Evolutionary conservation across 352 stramenopile genomes (phyloP), one percentile per base, ranked within the genome.

Genomic region (Plasmopara halstedii): DNA sequence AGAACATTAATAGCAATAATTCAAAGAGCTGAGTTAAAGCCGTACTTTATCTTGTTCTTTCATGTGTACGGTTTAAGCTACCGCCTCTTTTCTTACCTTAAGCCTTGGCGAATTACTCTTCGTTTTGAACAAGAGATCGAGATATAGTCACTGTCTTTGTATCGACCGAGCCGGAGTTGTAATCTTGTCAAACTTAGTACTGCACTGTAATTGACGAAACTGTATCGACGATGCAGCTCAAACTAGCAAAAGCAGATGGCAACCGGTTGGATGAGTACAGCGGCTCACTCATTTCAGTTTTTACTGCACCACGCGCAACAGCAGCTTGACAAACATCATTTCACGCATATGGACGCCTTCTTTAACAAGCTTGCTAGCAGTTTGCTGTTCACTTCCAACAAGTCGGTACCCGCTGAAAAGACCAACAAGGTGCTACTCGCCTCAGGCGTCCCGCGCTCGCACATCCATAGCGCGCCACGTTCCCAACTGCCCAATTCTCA

Each of bases 291-390:
- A 75, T 53, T 75, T 64, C 52, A 55, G 42, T 45, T 67, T 75
- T 73, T 75, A 58, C 62, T 55, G 56, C 42, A 41, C 31, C 23
- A 19, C 15, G n/a, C 32, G 14, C 45, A 70, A 67, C 33, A 40
- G 35, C 42, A 31, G 31, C 33, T 36, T 18, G 11, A 17, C 26
- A n/a, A 19, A 20, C 13, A 31, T 19, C 27, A 39, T n/a, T 26
- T 14, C 20, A 31, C 18, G n/a, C 53, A 15, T 59, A 79, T 79
- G 68, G 68, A 79, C 55, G 62, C 58, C 41, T 80, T 67, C 40
- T 35, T 72, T 18, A 54, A 64, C 36, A 68, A 66, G 38, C 41
- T 67, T 46, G 41, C 58, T 1, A 64, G 48, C 45, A 61, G 47
- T 46, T 50, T 64, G 53, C 47, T 64, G 49, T 68, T 68, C 27